These are phyloP conservation scores for Penicillium sp. DNA, from an alignment of 2,329 filamentous ascomycete species.

Conservation along the genomic window DNA sequence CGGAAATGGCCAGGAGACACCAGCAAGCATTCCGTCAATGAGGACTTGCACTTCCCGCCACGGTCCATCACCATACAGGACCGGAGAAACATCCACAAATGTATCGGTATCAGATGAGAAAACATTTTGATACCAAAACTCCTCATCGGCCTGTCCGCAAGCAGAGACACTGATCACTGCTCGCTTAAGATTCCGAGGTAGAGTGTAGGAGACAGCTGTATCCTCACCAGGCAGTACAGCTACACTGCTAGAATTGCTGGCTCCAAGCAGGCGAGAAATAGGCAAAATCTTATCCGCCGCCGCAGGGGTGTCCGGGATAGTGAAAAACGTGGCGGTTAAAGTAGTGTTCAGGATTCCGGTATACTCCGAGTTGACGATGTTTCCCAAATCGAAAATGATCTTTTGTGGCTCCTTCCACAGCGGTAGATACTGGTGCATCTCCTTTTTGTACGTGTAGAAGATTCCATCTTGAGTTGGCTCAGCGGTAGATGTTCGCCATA, in stretches of 20 bases:
- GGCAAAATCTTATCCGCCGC: background rate
- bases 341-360: background rate
- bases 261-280: background rate
- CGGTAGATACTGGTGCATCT: background rate
- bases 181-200: background rate
- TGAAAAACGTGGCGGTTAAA: background rate
- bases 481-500: slow-evolving; percentile 1
- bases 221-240: background rate
- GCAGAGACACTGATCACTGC: background rate
- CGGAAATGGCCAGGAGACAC: background rate
- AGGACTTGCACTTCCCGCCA: background rate
- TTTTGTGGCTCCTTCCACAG: slow-evolving; percentile 1
- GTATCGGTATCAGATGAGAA: background rate
- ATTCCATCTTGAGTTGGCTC: background rate
- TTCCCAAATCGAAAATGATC: background rate
- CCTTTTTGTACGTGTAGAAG: background rate
- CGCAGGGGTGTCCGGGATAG: background rate
- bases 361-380: background rate
- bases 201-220: background rate
- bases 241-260: background rate
- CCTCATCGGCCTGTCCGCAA: background rate
- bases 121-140: background rate
- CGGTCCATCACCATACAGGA: background rate
- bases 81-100: background rate
- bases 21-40: background rate